phyloP scores from a whole-genome alignment of 2,329 filamentous ascomycete species.

The Lasiodiplodia theobromae region DNA sequence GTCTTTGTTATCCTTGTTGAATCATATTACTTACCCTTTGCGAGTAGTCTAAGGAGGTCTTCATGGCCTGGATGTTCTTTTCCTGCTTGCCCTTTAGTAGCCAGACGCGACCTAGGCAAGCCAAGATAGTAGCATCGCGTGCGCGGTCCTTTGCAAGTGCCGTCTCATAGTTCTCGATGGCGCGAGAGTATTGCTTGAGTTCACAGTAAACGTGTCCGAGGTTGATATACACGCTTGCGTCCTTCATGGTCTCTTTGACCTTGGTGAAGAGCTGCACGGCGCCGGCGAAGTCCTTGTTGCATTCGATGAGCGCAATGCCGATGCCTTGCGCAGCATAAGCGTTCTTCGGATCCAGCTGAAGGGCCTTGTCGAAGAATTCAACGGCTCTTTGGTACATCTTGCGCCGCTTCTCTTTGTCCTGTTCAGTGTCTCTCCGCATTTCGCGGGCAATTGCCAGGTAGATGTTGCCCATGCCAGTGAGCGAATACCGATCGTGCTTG shows the following conservation, averaged over 20 bases:
- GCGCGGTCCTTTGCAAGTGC: slow-evolving; percentile 81
- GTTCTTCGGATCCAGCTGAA: slow-evolving; percentile 93
- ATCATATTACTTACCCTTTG: slow-evolving; percentile 60
- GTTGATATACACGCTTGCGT: slow-evolving; percentile 89
- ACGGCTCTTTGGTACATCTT: slow-evolving; percentile 89
- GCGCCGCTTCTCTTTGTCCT: slow-evolving; percentile 88
- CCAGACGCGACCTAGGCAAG: slow-evolving; percentile 89
- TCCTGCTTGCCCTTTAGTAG: slow-evolving; percentile 78
- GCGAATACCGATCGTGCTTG: slow-evolving; percentile 96
- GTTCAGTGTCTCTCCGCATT: slow-evolving; percentile 89
- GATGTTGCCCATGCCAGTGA: slow-evolving; percentile 98
- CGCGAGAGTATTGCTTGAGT: slow-evolving; percentile 85
- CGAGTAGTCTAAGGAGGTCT: slow-evolving; percentile 69
- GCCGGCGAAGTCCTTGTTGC: slow-evolving; percentile 85
- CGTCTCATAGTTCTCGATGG: slow-evolving; percentile 92
- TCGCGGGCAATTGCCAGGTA: slow-evolving; percentile 87
- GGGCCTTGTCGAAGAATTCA: slow-evolving; percentile 97
- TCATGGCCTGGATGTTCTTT: slow-evolving; percentile 67
- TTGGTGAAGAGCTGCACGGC: slow-evolving; percentile 90
- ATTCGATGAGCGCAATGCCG: slow-evolving; percentile 91
- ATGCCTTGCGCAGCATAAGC: slow-evolving; percentile 96
- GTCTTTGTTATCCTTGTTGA: slow-evolving; percentile 34
- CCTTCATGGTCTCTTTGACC: slow-evolving; percentile 87
- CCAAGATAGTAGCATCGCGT: slow-evolving; percentile 79
- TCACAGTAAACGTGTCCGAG: slow-evolving; percentile 93